phyloP scores from a whole-genome alignment of 345 rosid genomes.

The Aethionema arabicum region DNA sequence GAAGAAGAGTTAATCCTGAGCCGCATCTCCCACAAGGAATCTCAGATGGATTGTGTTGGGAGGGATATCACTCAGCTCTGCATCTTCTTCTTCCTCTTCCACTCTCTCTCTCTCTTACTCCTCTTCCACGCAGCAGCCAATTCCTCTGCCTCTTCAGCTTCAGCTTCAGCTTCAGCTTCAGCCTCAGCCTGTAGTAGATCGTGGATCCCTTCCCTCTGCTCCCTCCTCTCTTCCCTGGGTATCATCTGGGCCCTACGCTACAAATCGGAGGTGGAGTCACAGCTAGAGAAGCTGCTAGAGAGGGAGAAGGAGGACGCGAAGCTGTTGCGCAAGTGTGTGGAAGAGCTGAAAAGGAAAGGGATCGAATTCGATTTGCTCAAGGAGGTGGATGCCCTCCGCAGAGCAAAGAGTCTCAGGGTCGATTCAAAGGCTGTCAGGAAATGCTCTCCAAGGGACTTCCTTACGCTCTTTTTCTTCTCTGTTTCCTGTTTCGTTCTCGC shows the following conservation, averaged over 20 bases:
- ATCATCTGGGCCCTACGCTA: conserved; percentile 83
- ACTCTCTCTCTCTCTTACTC: conserved; percentile 67
- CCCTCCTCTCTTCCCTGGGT: conserved; percentile 69
- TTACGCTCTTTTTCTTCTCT: conserved; percentile 69
- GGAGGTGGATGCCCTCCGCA: conserved; percentile 88
- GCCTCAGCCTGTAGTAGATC: conserved; percentile 49
- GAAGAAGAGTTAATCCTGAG: conserved; percentile 84
- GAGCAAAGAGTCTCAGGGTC: conserved; percentile 90
- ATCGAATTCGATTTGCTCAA: conserved; percentile 84
- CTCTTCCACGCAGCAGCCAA: conserved; percentile 73
- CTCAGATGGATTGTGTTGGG: conserved; percentile 72
- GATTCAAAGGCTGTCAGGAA: conserved; percentile 63
- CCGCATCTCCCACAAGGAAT: conserved; percentile 71
- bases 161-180: background rate
- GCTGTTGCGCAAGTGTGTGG: conserved; percentile 74
- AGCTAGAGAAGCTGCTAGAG: conserved; percentile 70
- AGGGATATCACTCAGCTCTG: conserved; percentile 75
- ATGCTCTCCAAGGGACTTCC: conserved; percentile 85
- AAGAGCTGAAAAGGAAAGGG: conserved; percentile 90
- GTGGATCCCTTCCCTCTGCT: conserved; percentile 82
- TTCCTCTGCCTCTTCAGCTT: conserved; percentile 36
- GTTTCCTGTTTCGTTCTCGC: conserved; percentile 78
- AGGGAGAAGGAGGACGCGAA: conserved; percentile 91
- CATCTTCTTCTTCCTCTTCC: conserved; percentile 89
- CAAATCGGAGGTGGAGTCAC: conserved; percentile 73